Evolutionary conservation across 2,329 filamentous ascomycete genomes (phyloP).

Genomic region (Microcyclospora pomicola): DNA sequence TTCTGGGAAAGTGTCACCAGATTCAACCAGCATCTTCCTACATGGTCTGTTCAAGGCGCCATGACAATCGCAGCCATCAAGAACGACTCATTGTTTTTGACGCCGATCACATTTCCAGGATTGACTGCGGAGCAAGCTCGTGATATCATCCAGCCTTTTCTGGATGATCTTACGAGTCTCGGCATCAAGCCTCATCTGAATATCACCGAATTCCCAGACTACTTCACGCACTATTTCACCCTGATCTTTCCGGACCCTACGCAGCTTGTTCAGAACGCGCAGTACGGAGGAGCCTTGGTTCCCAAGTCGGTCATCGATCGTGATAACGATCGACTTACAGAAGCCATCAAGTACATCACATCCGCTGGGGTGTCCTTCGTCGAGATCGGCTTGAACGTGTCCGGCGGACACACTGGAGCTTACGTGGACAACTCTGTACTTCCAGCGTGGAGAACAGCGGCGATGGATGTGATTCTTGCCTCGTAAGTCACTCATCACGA

Average conservation of each 20-base stretch:
- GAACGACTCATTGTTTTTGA: neutral
- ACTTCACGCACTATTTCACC: neutral
- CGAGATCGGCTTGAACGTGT: neutral
- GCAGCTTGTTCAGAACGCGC: neutral
- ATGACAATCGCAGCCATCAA: neutral
- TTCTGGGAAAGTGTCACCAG: constrained; percentile 30
- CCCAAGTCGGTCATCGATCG: neutral
- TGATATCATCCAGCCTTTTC: neutral
- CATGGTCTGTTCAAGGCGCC: neutral
- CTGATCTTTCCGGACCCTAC: neutral
- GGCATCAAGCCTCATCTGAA: neutral
- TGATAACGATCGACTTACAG: neutral
- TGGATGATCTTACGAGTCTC: neutral
- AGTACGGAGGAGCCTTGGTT: neutral
- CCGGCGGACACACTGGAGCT: neutral
- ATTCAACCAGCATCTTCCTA: constrained; percentile 24
- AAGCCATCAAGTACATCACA: neutral
- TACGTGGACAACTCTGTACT: neutral
- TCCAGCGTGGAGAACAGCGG: neutral
- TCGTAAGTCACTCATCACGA: no score
- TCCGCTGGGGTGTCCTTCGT: neutral
- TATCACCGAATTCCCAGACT: neutral
- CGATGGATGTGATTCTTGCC: neutral
- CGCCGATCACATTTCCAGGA: neutral
- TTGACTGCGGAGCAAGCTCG: neutral